Percentiles rank a stretch among this genome's conserved stretches.
Conservation (phyloP, 768 basidiomycete genomes). For the Suillus subalutaceus region DNA sequence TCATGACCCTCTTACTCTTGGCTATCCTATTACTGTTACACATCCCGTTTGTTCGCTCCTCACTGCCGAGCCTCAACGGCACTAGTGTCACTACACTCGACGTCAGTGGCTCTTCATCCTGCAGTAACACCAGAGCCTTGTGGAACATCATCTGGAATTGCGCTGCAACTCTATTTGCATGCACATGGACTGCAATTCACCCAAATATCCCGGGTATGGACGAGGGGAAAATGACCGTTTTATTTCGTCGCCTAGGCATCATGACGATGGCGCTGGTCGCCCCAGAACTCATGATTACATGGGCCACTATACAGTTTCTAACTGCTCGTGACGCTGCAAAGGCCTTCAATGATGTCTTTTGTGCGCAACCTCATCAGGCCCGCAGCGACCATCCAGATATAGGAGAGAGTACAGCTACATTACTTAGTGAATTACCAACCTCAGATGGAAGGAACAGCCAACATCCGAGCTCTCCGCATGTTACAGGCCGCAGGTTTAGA, state of each 20-base stretch:
- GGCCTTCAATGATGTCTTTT: background rate
- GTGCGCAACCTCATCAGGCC: background rate
- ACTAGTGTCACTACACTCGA: background rate
- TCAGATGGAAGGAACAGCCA: background rate
- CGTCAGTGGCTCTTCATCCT: background rate
- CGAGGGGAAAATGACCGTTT: constrained; percentile 9
- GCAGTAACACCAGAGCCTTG: constrained; percentile 31
- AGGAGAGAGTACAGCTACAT: background rate
- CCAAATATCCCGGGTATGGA: constrained; percentile 32
- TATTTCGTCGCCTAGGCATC: constrained; percentile 16
- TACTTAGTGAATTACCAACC: background rate
- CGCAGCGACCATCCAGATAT: background rate
- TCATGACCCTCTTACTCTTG: background rate
- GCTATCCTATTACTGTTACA: background rate
- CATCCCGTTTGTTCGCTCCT: background rate
- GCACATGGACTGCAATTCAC: constrained; percentile 32
- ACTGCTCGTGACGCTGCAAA: constrained; percentile 15
- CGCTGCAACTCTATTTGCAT: constrained; percentile 30
- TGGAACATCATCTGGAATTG: constrained; percentile 32
- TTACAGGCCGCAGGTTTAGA: background rate
- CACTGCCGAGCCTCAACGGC: background rate
- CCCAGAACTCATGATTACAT: constrained; percentile 32
- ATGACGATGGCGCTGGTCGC: constrained; percentile 27
- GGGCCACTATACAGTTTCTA: constrained; percentile 30
- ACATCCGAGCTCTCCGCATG: background rate